Evolutionary conservation across 2,329 filamentous ascomycete genomes (phyloP), one percentile per base, ranked within the genome.

Genomic region (Pezicula radicicola): DNA sequence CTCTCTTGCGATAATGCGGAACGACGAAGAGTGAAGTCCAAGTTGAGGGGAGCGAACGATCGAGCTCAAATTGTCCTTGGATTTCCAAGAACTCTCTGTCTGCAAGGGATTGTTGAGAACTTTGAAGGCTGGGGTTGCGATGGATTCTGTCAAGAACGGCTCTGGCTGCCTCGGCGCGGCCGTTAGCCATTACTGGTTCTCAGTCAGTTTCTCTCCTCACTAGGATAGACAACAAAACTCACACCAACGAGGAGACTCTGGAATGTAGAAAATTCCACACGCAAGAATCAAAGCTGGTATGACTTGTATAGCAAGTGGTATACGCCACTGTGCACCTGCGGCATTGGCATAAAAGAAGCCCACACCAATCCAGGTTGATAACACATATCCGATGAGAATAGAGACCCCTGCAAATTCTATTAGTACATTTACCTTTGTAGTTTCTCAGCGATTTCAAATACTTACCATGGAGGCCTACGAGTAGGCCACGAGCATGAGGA

Each of bases 241-340:
- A 53, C 87, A 85, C 69, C 84, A 93, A 64, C 89, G 86, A 41
- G 89, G 89, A 0, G 88, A 91, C 69, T 94, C 89, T 53, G 90
- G 89, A 7, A 95, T 83, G 65, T 89, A 71, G 58, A 90, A 68
- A 25, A 94, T 80, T 64, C 89, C 89, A 41, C 65, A 65, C 30
- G 72, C 87, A 18, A 94, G 83, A 57, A 93, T 85, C 43, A 91
- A 28, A 41, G 87, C 88, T 85, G 88, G 93, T 54, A 82, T 70
- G 72, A 91, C 88, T 74, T 94, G 89, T 50, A 94, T 75, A 48
- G 71, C 81, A 61, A 94, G 89, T 50, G 88, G 86, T 53, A 93
- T 89, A 57, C 89, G 87, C 51, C 51, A 53, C 28, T 53, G 51
- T 19, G 41, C 30, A 10, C 35, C 47, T 8, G 41, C 18, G n/a